These are phyloP conservation scores for Lyophyllum shimeji DNA, from an alignment of 768 basidiomycete species.

Conservation along the genomic window DNA sequence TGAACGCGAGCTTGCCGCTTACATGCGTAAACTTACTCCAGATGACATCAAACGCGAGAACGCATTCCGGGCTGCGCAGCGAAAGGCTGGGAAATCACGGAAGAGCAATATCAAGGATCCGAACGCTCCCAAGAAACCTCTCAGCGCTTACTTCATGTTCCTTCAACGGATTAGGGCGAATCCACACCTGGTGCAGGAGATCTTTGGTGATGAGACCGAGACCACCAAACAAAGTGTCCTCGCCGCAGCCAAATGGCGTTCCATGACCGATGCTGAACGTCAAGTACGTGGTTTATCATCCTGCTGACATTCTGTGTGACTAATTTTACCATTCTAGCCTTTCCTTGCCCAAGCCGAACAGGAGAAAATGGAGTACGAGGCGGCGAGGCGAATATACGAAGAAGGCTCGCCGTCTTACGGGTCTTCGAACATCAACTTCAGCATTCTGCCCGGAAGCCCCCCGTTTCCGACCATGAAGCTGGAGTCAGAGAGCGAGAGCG, in stretches of 20 bases:
- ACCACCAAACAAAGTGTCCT: slow-evolving; percentile 94
- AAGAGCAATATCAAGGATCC: slow-evolving; percentile 96
- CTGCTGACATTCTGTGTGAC: background rate
- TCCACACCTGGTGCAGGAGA: slow-evolving; percentile 66
- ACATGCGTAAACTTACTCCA: slow-evolving; percentile 87
- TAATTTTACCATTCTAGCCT: slow-evolving; percentile 49
- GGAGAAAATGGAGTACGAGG: slow-evolving; percentile 93
- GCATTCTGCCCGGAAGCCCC: slow-evolving; percentile 72
- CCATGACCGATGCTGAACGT: slow-evolving; percentile 90
- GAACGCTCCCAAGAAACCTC: slow-evolving; percentile 94
- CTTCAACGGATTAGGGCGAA: slow-evolving; percentile 86
- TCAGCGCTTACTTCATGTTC: slow-evolving; percentile 95
- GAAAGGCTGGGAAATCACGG: slow-evolving; percentile 89
- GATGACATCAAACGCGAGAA: slow-evolving; percentile 96
- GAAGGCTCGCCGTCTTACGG: slow-evolving; percentile 70
- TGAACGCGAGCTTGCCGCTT: slow-evolving; percentile 78
- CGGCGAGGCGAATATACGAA: slow-evolving; percentile 83
- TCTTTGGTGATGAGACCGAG: slow-evolving; percentile 90
- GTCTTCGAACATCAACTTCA: slow-evolving; percentile 79
- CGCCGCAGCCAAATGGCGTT: slow-evolving; percentile 91
- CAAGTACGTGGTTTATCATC: slow-evolving; percentile 53
- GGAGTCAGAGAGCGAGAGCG: slow-evolving; percentile 72
- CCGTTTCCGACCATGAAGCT: slow-evolving; percentile 60
- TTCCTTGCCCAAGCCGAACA: slow-evolving; percentile 92
- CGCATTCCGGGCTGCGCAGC: slow-evolving; percentile 84